Base-by-base conservation (phyloP, 192 early-diverging fungal genomes). In the Rhizoclosmatium sp. region DNA sequence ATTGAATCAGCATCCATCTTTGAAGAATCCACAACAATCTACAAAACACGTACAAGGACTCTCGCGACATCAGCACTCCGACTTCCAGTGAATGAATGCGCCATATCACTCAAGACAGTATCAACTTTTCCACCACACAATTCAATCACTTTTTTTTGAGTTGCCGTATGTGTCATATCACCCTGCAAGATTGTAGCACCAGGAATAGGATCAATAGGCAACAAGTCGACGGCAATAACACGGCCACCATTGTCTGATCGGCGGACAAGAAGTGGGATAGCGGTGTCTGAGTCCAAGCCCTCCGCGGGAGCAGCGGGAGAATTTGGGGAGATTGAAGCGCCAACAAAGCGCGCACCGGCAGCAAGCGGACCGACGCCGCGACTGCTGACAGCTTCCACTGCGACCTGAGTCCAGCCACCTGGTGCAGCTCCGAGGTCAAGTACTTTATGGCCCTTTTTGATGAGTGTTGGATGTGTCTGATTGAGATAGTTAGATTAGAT, bases 41-140 rank as follows among this genome's bases (percentile, higher is more conserved):
- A 10, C 9, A 72, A 59, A 1, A 14, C n/a, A 46, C 59, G 19
- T 69, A 69, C 68, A 65, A 78, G 23, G 4, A 86, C 78, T 19
- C 83, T 41, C 1, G 85, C 85, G 4, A 92, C 91, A 79, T 96
- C 94, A 3, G 89, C 86, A 2, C 88, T 84, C 58, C 91, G 89
- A 67, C 86, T 83, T 2, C 94, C 94, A 4, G 92, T 91, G 66
- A 94, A 94, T 60, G 91, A 85, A 64, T 93, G 95, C 19, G 93
- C 92, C 94, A 96, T 95, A 61, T 96, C 95, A 39, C 77, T 80
- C n/a, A 89, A 46, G 12, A 89, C 74, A 3, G 81, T 76, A 64
- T 89, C 82, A 31, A 85, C 78, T n/a, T 66, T 64, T 45, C 70
- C 65, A 47, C 80, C 60, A 49, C 78, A 60, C 4, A 70, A 40